Percentiles rank a stretch among this genome's conserved stretches.
Evolutionary conservation across 2,329 filamentous ascomycete species (phyloP).

Genomic region (Diaporthe sp.): DNA sequence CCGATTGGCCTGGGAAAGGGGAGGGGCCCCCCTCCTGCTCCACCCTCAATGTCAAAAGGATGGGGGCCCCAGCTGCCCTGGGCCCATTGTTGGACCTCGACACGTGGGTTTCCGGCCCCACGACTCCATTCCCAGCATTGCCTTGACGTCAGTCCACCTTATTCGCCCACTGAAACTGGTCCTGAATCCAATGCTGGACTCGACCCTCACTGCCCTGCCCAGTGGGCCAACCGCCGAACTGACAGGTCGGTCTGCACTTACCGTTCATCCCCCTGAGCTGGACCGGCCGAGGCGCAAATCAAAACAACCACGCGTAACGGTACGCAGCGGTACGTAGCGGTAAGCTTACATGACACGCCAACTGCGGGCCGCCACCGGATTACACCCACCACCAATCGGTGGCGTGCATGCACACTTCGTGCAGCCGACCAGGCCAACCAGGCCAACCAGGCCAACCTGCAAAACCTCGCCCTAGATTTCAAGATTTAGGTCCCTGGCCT

Average conservation of each 20-base stretch:
- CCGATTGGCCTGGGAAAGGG: slow-evolving; percentile 20
- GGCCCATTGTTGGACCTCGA: neutral
- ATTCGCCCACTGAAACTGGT: slow-evolving; percentile 7
- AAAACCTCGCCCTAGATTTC: neutral
- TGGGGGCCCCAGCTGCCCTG: slow-evolving; percentile 5
- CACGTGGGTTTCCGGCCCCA: slow-evolving; percentile 19
- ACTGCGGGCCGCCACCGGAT: neutral
- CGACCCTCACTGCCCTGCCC: neutral
- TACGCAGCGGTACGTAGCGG: neutral
- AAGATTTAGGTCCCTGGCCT: neutral
- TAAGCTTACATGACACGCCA: neutral
- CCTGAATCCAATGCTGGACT: neutral
- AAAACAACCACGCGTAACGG: slow-evolving; percentile 1
- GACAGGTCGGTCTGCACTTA: slow-evolving; percentile 16
- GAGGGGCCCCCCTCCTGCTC: slow-evolving; percentile 4
- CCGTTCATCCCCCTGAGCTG: neutral
- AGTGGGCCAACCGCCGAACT: neutral
- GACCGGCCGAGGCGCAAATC: neutral
- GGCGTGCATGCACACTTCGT: neutral
- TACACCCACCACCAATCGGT: neutral
- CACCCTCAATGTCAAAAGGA: neutral
- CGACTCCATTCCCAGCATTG: neutral
- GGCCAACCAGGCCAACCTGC: neutral
- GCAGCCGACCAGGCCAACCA: too few species aligned
- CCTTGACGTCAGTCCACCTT: slow-evolving; percentile 17